Evolutionary conservation across 2,329 filamentous ascomycete species (phyloP).

Genomic region (Alternaria triticina): DNA sequence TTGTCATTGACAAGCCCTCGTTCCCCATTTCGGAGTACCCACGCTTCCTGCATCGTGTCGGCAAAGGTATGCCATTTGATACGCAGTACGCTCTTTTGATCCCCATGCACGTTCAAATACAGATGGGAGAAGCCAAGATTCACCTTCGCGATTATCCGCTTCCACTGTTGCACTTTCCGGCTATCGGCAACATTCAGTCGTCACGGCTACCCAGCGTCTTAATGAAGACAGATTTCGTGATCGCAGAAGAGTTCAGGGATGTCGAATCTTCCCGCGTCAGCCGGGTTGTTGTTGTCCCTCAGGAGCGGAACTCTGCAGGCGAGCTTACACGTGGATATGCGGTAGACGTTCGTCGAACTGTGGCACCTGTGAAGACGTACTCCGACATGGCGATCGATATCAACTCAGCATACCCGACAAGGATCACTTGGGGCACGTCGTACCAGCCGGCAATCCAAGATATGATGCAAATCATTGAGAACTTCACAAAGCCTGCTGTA

Average conservation of each 20-base stretch:
- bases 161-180: conserved; percentile 87
- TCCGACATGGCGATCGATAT: conserved; percentile 92
- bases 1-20: conserved; percentile 88
- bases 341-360: conserved; percentile 86
- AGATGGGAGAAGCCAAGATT: conserved; percentile 88
- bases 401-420: conserved; percentile 88
- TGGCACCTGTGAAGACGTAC: conserved; percentile 94
- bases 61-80: conserved; percentile 94
- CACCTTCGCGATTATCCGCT: conserved; percentile 91
- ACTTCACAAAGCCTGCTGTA: conserved; percentile 93
- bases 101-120: conserved; percentile 86
- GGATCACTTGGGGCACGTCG: conserved; percentile 95
- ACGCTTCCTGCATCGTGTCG: conserved; percentile 82
- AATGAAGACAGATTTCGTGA: conserved; percentile 88
- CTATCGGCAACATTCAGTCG: conserved; percentile 79
- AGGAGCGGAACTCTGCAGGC: conserved; percentile 61
- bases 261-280: conserved; percentile 80
- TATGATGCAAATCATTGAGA: conserved; percentile 99
- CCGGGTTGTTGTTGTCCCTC: conserved; percentile 82
- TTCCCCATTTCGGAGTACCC: conserved; percentile 84
- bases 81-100: conserved; percentile 90
- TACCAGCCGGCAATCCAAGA: conserved; percentile 98
- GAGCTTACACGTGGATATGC: conserved; percentile 72
- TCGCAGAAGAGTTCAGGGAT: conserved; percentile 90
- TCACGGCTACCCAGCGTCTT: conserved; percentile 80